A percentile compares a stretch with the other conserved stretches of the same genome.
Conservation (phyloP, 257 asterid species). For the Lantana camara region DNA sequence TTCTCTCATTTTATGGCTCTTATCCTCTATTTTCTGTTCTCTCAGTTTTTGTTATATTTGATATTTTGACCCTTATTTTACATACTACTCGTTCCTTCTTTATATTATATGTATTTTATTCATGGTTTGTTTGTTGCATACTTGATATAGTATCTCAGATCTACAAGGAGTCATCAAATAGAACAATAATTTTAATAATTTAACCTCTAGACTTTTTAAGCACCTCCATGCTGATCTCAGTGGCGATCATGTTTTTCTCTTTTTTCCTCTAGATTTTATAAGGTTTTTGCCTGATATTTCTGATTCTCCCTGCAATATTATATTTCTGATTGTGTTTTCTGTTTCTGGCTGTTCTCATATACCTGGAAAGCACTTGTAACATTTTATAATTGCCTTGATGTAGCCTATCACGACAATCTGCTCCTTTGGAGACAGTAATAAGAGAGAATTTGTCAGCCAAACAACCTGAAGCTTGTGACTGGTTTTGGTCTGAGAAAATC, state of each 20-base stretch:
- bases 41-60: background rate
- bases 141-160: background rate
- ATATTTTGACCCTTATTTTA: slow-evolving; percentile 9
- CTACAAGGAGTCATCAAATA: too few relatives aligned
- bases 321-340: slow-evolving; percentile 20
- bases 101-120: background rate
- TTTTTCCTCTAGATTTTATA: background rate
- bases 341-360: slow-evolving; percentile 23
- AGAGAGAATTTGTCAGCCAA: slow-evolving; percentile 72
- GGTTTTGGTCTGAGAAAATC: slow-evolving; percentile 92
- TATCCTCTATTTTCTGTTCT: slow-evolving; percentile 11
- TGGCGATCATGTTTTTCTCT: too few relatives aligned
- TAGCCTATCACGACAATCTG: slow-evolving; percentile 77
- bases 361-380: slow-evolving; percentile 22
- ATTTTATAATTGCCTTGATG: slow-evolving; percentile 33
- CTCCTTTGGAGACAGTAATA: slow-evolving; percentile 82
- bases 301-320: background rate
- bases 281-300: slow-evolving; percentile 23
- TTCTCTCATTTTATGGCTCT: background rate
- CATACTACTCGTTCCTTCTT: slow-evolving; percentile 10
- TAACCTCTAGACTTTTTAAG: too few relatives aligned
- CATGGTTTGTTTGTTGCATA: slow-evolving; percentile 9
- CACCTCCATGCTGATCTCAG: too few relatives aligned
- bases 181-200: too few relatives aligned
- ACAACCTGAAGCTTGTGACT: slow-evolving; percentile 75